Evolutionary conservation across 768 basidiomycete genomes (phyloP).

Genomic region (Termitomyces sp.): DNA sequence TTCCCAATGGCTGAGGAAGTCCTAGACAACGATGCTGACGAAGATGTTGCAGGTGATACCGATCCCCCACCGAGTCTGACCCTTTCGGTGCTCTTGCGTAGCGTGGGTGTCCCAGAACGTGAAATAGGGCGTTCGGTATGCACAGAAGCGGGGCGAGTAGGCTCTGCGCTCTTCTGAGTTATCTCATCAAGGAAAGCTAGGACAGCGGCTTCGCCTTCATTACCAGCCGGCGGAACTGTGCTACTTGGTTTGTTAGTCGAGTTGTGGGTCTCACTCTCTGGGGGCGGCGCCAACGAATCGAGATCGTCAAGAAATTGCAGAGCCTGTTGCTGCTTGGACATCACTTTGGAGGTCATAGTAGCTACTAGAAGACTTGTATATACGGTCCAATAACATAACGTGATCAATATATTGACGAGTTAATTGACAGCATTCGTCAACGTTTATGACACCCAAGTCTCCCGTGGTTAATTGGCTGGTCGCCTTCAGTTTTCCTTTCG

Average conservation of each 20-base stretch:
- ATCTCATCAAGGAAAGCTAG: constrained; percentile 94
- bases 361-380: background rate
- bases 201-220: constrained; percentile 72
- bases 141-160: constrained; percentile 49
- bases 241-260: constrained; percentile 14
- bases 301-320: constrained; percentile 93
- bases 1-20: constrained; percentile 23
- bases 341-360: constrained; percentile 44
- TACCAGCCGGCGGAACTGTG: constrained; percentile 16
- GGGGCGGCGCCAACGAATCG: constrained; percentile 62
- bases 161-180: constrained; percentile 84
- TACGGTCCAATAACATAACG: background rate
- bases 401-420: background rate
- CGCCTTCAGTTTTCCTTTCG: background rate
- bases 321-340: constrained; percentile 84
- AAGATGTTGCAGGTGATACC: constrained; percentile 37
- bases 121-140: constrained; percentile 55
- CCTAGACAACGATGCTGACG: constrained; percentile 33
- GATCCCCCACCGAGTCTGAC: constrained; percentile 57
- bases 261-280: constrained; percentile 12
- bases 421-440: background rate
- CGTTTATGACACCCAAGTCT: background rate
- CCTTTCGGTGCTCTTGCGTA: constrained; percentile 74
- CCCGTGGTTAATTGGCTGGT: background rate
- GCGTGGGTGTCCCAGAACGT: constrained; percentile 63